These are phyloP conservation scores for Colletotrichum truncatum DNA, from an alignment of 2,329 filamentous ascomycete species.

Conservation along the genomic window DNA sequence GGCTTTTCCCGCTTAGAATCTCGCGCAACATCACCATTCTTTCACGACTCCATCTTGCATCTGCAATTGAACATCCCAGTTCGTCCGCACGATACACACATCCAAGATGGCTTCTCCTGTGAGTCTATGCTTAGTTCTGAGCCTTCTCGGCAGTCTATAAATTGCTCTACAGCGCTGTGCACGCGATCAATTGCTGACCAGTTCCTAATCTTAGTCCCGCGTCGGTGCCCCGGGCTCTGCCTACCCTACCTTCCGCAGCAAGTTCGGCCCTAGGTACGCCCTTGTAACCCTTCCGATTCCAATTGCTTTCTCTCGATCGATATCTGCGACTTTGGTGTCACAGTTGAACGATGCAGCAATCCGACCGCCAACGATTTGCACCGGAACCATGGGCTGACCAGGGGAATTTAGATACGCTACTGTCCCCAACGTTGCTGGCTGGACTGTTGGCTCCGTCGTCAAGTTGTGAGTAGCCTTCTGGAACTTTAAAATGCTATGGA, in stretches of 20 bases:
- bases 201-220: not conserved
- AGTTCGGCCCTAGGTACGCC: conserved; percentile 72
- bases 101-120: conserved; percentile 53
- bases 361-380: not conserved
- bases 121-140: conserved; percentile 33
- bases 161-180: not conserved
- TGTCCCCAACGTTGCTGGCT: conserved; percentile 64
- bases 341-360: not conserved
- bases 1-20: conserved; percentile 32
- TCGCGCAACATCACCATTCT: conserved; percentile 31
- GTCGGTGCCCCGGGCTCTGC: conserved; percentile 23
- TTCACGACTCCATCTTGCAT: conserved; percentile 29
- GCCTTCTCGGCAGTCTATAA: no score
- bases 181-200: not conserved
- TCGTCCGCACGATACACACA: conserved; percentile 39
- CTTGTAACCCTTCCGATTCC: not conserved
- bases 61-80: conserved; percentile 47
- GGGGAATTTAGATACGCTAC: conserved; percentile 61
- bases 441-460: conserved; percentile 56
- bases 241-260: conserved; percentile 48
- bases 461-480: conserved; percentile 59
- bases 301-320: not conserved
- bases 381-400: conserved; percentile 38
- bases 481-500: not conserved
- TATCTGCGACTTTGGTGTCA: not conserved